These are phyloP conservation scores for Aspergillus sojae DNA, from an alignment of 2,329 filamentous ascomycete species.

Conservation along the genomic window DNA sequence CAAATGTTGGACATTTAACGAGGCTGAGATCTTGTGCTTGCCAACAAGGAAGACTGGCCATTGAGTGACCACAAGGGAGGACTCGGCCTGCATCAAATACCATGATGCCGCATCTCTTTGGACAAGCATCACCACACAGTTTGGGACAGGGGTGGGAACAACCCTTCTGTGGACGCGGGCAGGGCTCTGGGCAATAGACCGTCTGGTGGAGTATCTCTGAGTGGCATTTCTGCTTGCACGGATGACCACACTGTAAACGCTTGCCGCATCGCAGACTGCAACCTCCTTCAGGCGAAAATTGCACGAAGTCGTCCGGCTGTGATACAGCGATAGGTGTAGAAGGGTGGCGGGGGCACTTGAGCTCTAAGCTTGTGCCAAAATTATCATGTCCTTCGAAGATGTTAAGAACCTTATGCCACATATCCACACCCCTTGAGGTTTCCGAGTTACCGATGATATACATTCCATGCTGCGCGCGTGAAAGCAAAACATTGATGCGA, in stretches of 20 bases:
- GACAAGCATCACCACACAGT: conserved; percentile 46
- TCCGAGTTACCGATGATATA: conserved; percentile 69
- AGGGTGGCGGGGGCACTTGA: conserved; percentile 65
- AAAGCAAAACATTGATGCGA: conserved; percentile 70
- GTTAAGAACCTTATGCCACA: conserved; percentile 65
- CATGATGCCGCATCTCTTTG: conserved; percentile 30
- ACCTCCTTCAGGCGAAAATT: conserved; percentile 63
- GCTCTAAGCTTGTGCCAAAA: conserved; percentile 55
- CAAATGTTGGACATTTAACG: conserved; percentile 53
- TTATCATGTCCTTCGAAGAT: conserved; percentile 53
- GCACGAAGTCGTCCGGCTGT: conserved; percentile 60
- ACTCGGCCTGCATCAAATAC: conserved; percentile 5
- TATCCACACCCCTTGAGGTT: conserved; percentile 59
- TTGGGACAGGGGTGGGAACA: conserved; percentile 48
- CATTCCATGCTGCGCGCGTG: conserved; percentile 69
- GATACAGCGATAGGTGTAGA: conserved; percentile 54
- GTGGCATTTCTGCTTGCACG: conserved; percentile 50
- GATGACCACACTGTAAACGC: conserved; percentile 49
- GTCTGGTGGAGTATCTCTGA: conserved; percentile 46
- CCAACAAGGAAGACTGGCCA: conserved; percentile 36
- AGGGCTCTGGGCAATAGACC: conserved; percentile 46
- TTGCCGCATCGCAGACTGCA: conserved; percentile 55
- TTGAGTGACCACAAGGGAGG: conserved; percentile 35
- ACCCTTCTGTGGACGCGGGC: conserved; percentile 35
- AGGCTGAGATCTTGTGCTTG: conserved; percentile 46